A percentile compares a stretch with the other conserved stretches of the same genome.
Conservation (phyloP, 2,329 filamentous ascomycete species). For the Didymella exigua region DNA sequence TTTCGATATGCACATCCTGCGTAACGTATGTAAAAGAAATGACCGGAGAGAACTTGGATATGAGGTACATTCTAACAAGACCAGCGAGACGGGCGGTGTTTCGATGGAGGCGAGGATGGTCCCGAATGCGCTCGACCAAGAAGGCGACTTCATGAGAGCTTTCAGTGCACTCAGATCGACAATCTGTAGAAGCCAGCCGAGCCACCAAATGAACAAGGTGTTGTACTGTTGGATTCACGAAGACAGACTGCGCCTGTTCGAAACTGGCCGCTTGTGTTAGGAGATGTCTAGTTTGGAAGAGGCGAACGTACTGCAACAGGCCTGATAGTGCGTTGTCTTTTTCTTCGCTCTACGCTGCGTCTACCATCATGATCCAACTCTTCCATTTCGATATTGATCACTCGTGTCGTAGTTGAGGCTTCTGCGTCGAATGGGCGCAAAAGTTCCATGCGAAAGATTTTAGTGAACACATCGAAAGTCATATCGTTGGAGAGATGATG, state of each 20-base stretch:
- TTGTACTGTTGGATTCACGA: neutral
- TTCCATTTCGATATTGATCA: constrained; percentile 13
- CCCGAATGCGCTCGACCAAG: neutral
- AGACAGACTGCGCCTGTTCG: neutral
- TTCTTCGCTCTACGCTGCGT: neutral
- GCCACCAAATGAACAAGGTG: neutral
- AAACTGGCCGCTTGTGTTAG: neutral
- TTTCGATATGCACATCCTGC: neutral
- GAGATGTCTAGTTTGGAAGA: neutral
- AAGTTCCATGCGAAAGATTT: neutral
- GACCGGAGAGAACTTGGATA: neutral
- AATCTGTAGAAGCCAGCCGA: neutral
- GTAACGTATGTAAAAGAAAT: neutral
- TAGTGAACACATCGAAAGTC: neutral
- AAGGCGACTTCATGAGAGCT: neutral
- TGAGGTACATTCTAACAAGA: neutral
- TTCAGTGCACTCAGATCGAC: neutral
- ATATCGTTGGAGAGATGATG: neutral
- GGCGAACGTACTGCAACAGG: constrained; percentile 1
- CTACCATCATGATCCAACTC: constrained; percentile 4
- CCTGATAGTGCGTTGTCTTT: neutral
- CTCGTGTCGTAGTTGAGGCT: neutral
- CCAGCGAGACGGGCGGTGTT: too few species aligned
- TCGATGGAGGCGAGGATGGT: neutral
- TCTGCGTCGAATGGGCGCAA: neutral